Evolutionary conservation across 2,329 filamentous ascomycete species (phyloP).

Genomic region (Colletotrichum tamarilloi): DNA sequence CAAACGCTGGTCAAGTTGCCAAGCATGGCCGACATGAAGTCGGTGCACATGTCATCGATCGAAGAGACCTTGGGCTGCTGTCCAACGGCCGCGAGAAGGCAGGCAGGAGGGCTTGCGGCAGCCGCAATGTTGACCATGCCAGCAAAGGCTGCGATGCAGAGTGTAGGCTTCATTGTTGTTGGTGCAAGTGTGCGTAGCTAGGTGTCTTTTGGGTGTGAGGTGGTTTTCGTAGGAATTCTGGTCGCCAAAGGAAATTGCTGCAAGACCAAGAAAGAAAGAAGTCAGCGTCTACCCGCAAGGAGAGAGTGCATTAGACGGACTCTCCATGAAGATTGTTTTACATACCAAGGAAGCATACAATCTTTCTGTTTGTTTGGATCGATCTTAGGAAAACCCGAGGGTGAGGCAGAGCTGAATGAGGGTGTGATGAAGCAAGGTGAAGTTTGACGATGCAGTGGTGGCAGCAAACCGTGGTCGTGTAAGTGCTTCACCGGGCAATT

Average conservation of each 20-base stretch:
- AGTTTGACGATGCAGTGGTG: background rate
- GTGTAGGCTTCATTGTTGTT: slow-evolving; percentile 1
- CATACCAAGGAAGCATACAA: background rate
- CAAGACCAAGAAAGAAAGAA: background rate
- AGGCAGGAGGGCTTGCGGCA: slow-evolving; percentile 33
- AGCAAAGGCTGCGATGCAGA: slow-evolving; percentile 22
- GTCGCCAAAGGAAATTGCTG: background rate
- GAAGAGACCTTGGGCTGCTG: slow-evolving; percentile 28
- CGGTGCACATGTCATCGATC: slow-evolving; percentile 29
- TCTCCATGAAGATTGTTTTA: background rate
- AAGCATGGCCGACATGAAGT: slow-evolving; percentile 32
- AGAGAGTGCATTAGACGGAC: background rate
- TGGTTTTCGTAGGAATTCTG: background rate
- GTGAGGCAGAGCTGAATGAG: background rate
- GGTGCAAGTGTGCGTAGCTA: background rate
- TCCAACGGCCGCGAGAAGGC: slow-evolving; percentile 33
- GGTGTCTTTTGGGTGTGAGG: background rate
- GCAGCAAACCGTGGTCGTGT: background rate
- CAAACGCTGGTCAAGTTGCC: slow-evolving; percentile 32
- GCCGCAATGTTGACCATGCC: slow-evolving; percentile 23
- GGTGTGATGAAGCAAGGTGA: background rate
- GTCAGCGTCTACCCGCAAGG: background rate
- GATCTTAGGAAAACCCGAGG: background rate
- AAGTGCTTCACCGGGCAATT: background rate
- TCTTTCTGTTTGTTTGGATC: background rate